Evolutionary conservation across 441 rosid genomes (phyloP).

Genomic region (Gossypium schwendimanii): DNA sequence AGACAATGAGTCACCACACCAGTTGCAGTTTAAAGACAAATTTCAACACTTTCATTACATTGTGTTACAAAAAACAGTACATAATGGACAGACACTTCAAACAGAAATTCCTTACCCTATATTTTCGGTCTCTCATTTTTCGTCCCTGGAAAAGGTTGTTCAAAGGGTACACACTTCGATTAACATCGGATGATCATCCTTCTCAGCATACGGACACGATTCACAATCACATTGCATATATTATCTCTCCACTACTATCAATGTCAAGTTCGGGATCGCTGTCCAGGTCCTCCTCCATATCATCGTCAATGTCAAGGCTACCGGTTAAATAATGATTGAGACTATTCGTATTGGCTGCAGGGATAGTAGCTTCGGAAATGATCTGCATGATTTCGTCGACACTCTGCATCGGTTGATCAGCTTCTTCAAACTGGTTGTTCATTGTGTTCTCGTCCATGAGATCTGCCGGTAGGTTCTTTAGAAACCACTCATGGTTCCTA

Average conservation of each 20-base stretch:
- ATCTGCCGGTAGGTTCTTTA: constrained; percentile 84
- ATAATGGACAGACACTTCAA: neutral
- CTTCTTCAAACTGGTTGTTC: constrained; percentile 62
- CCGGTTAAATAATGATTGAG: constrained; percentile 66
- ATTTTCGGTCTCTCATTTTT: neutral
- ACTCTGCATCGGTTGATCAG: constrained; percentile 83
- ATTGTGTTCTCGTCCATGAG: constrained; percentile 54
- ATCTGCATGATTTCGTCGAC: constrained; percentile 91
- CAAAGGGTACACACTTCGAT: constrained; percentile 5
- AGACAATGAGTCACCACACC: neutral
- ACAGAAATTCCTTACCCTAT: neutral
- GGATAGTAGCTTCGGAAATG: constrained; percentile 82
- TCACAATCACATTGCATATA: constrained; percentile 69
- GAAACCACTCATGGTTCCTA: constrained; percentile 83
- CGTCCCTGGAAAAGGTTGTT: neutral
- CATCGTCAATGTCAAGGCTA: constrained; percentile 76
- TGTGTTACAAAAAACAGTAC: constrained; percentile 6
- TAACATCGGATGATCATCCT: neutral
- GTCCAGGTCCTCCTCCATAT: constrained; percentile 85
- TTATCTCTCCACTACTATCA: constrained; percentile 93
- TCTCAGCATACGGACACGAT: neutral
- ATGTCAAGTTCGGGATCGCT: constrained; percentile 82
- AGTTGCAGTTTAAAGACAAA: too few species aligned
- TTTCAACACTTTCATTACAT: neutral
- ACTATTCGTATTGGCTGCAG: constrained; percentile 63